Percentiles rank a stretch among this genome's conserved stretches.
These are phyloP conservation scores for Botryotinia globosa DNA, from an alignment of 2,329 filamentous ascomycete genomes.

Conservation along the genomic window DNA sequence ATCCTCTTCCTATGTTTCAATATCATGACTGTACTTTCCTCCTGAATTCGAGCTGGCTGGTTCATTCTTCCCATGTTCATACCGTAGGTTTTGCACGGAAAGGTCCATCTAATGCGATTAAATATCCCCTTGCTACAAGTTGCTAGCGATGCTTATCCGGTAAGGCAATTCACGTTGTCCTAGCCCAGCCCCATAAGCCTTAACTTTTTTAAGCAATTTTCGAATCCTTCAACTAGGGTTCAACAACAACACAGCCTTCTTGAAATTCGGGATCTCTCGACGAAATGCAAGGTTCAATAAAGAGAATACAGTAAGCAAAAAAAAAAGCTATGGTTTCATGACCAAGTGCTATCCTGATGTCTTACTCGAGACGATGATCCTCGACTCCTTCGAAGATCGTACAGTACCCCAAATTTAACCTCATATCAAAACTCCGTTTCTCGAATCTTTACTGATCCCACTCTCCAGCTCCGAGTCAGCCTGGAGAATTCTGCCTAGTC, in stretches of 20 bases:
- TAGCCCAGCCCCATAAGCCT: neutral
- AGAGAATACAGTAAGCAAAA: neutral
- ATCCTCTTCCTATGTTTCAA: neutral
- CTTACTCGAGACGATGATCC: neutral
- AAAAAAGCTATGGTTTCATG: neutral
- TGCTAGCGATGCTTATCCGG: neutral
- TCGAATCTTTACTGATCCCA: neutral
- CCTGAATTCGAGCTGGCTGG: neutral
- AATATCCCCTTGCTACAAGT: neutral
- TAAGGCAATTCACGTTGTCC: slow-evolving; percentile 4
- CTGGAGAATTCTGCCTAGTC: neutral
- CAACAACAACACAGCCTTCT: slow-evolving; percentile 5
- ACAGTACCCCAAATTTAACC: neutral
- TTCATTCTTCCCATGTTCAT: neutral
- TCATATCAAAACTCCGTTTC: neutral
- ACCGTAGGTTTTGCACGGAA: neutral
- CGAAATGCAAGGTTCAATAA: neutral
- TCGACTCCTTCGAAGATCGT: neutral
- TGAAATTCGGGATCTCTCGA: neutral
- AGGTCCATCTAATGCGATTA: neutral
- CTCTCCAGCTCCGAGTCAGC: neutral
- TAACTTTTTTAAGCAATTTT: slow-evolving; percentile 10
- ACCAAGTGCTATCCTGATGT: neutral
- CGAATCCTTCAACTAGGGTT: neutral
- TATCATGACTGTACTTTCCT: neutral